Base-by-base conservation (phyloP, 208 protist species). In the Crithidia acanthocephali region DNA sequence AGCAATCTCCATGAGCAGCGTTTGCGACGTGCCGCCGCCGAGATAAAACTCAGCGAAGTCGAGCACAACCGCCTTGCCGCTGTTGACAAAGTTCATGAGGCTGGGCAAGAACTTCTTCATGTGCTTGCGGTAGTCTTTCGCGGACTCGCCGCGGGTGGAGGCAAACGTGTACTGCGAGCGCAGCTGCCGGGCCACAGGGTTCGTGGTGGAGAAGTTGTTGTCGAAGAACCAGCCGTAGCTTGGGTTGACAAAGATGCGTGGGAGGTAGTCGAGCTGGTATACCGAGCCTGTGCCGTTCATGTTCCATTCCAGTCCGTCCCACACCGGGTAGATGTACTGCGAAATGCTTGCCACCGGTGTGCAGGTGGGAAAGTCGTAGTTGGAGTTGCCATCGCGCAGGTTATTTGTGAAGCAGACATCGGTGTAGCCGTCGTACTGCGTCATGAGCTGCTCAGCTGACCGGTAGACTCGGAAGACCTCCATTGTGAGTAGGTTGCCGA, bases 171-270 rank as follows among this genome's bases (percentile, higher is more conserved):
- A 79, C 47, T 79, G 60, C 15, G 75, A 72, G 33, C 84, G 76
- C 53, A 86, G 28, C 52, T 79, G 61, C 13, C 56, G 52, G 37
- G 74, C 66, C 7, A 61, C 32, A 6, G 47, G 73, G 53, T 84
- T 79, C 16, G 64, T 22, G 13, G 78, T 52, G 5, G 77, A 76
- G 64, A 87, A 82, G 47, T 79, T 74, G n/a, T 37, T 51, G 70
- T 91, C 86, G 11, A 84, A 66, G 68, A 85, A 91, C 83, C 83
- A 91, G 10, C 51, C 37, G 57, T 78, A 76, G 72, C 61, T 87
- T 6, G 77, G 79, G 33, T 81, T 87, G n/a, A 50, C 42, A 28
- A 80, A 72, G 11, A 89, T 18, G 13, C 78, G 68, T 16, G 50
- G 63, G 20, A 86, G 47, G 48, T 69, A 63, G 51, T 83, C 70